Evolutionary conservation across 2,329 filamentous ascomycete genomes (phyloP).

Genomic region (Leptographium procerum): DNA sequence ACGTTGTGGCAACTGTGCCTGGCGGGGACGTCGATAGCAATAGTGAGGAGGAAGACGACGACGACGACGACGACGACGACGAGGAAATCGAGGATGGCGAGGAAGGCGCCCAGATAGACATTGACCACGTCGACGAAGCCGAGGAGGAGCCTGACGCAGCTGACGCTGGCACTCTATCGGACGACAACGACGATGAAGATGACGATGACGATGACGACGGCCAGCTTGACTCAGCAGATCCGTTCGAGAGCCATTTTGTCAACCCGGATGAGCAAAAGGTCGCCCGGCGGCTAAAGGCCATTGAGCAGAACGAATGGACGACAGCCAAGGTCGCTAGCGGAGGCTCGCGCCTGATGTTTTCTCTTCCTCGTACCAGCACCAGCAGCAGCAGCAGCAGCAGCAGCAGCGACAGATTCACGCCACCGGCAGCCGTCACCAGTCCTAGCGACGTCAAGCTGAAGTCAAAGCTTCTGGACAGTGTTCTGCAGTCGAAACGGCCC

Average conservation of each 20-base stretch:
- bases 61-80: conserved; percentile 2
- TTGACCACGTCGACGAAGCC: conserved; percentile 14
- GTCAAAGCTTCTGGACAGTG: conserved; percentile 46
- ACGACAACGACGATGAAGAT: conserved; percentile 24
- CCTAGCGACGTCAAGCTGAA: conserved; percentile 52
- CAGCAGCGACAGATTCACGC: conserved; percentile 14
- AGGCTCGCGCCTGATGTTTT: conserved; percentile 35
- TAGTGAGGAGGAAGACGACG: conserved; percentile 1
- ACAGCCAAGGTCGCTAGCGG: conserved; percentile 35
- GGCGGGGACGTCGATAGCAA: conserved; percentile 2
- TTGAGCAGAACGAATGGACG: conserved; percentile 39
- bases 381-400: conserved; percentile 19
- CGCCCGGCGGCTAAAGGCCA: conserved; percentile 37
- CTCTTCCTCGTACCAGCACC: conserved; percentile 25
- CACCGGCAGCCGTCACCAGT: conserved; percentile 24
- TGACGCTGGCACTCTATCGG: conserved; percentile 30
- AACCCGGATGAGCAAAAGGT: conserved; percentile 52
- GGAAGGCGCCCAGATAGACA: conserved; percentile 13
- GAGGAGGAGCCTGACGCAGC: conserved; percentile 25
- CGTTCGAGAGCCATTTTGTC: conserved; percentile 73
- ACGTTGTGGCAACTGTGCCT: neutral
- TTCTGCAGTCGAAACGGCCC: conserved; percentile 39
- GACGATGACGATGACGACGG: conserved; percentile 42
- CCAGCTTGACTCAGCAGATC: conserved; percentile 40
- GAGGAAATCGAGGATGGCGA: conserved; percentile 8